A percentile compares a stretch with the other conserved stretches of the same genome.
These are phyloP conservation scores for Chlorella sorokiniana DNA, from an alignment of 139 green algal genomes.

Conservation along the genomic window DNA sequence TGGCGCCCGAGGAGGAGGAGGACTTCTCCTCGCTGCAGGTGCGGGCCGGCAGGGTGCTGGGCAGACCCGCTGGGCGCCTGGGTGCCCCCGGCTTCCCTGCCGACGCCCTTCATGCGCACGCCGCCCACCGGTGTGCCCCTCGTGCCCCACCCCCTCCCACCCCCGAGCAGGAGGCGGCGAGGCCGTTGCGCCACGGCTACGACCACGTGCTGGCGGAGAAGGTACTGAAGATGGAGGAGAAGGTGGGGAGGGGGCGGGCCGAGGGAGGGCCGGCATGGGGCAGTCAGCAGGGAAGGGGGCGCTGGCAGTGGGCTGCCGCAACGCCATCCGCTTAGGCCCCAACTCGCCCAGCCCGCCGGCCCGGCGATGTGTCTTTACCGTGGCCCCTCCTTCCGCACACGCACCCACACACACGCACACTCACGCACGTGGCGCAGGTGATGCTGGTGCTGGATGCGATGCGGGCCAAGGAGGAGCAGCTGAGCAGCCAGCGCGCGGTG, in stretches of 20 bases:
- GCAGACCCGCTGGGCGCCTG: neutral
- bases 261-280: neutral
- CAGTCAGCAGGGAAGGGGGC: neutral
- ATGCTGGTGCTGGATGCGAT: conserved; percentile 45
- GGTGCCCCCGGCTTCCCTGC: neutral
- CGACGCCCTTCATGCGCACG: too few species aligned
- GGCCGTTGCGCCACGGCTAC: conserved; percentile 29
- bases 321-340: too few species aligned
- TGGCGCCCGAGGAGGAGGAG: neutral
- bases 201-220: conserved; percentile 47
- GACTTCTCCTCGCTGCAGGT: conserved; percentile 7
- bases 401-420: neutral
- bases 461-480: conserved; percentile 56
- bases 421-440: conserved; percentile 20
- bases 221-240: conserved; percentile 52
- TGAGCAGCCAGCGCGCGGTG: conserved; percentile 36
- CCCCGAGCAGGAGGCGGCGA: neutral
- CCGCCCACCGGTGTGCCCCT: too few species aligned
- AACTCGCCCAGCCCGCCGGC: too few species aligned
- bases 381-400: neutral
- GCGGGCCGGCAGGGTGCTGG: neutral
- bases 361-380: neutral
- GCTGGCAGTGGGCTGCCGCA: neutral
- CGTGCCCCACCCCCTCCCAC: neutral
- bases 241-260: conserved; percentile 31